Conservation (phyloP, 1,139 yeast species). For the Yamadazyma sp. region DNA sequence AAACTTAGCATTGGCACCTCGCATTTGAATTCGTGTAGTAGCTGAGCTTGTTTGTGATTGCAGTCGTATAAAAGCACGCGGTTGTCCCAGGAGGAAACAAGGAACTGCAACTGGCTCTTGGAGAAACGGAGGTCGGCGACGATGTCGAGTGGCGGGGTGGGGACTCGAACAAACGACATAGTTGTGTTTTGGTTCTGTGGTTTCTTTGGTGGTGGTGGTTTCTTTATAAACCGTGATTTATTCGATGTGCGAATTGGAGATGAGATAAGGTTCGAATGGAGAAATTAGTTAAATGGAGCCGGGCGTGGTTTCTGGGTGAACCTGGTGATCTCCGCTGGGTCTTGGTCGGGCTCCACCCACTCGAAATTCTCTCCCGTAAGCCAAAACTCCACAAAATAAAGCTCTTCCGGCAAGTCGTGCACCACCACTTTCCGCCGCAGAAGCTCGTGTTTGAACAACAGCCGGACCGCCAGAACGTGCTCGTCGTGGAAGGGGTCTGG, state of each 20-base stretch:
- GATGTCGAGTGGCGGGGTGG: conserved; percentile 26
- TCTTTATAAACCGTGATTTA: not conserved
- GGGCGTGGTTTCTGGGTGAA: no score
- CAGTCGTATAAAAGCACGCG: conserved; percentile 36
- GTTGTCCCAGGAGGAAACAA: conserved; percentile 45
- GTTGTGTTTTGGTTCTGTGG: not conserved
- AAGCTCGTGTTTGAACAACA: conserved; percentile 26
- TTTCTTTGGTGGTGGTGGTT: no score
- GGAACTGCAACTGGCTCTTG: conserved; percentile 24
- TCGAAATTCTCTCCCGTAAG: conserved; percentile 35
- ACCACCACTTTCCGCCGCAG: conserved; percentile 30
- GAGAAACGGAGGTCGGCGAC: conserved; percentile 35
- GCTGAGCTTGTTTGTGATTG: conserved; percentile 10
- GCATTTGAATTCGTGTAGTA: conserved; percentile 16
- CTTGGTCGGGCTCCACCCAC: conserved; percentile 53
- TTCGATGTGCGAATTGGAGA: not conserved
- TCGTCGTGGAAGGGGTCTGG: conserved; percentile 8
- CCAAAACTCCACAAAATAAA: conserved; percentile 40
- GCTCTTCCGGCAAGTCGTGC: conserved; percentile 35
- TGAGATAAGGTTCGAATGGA: not conserved
- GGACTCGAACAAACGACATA: no score
- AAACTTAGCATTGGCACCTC: conserved; percentile 21
- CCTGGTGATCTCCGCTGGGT: conserved; percentile 37
- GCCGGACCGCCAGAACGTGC: conserved; percentile 17
- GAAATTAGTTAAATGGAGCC: no score